Evolutionary conservation across 2,329 filamentous ascomycete species (phyloP).

Genomic region (Sporothrix mexicana): DNA sequence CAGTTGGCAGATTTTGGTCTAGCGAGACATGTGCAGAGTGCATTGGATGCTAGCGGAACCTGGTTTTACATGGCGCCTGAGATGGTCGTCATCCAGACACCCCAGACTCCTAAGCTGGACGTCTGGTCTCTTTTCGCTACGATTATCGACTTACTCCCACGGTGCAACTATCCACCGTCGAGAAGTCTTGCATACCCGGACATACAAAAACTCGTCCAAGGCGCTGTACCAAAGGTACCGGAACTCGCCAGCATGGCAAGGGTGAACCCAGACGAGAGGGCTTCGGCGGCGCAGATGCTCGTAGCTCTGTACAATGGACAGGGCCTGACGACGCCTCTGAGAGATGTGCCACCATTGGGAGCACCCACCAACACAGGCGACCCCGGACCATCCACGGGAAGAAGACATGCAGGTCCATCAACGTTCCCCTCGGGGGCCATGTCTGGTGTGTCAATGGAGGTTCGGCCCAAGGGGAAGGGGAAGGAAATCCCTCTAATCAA

Average conservation of each 20-base stretch:
- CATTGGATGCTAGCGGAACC: not conserved
- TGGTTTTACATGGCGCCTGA: not conserved
- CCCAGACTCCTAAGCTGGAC: conserved; percentile 15
- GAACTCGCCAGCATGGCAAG: not conserved
- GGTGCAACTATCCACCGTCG: not conserved
- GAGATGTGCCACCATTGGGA: not conserved
- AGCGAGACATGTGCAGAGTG: not conserved
- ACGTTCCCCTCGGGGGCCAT: too few species aligned
- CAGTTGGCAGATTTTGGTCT: conserved; percentile 18
- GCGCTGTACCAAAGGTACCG: too few species aligned
- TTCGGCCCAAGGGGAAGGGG: too few species aligned
- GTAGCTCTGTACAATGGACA: not conserved
- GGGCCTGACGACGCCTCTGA: not conserved
- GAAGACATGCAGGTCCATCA: too few species aligned
- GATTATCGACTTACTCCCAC: not conserved
- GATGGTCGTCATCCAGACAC: not conserved
- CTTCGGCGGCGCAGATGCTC: conserved; percentile 12
- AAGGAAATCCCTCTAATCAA: too few species aligned
- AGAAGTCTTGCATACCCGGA: too few species aligned
- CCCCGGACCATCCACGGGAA: too few species aligned
- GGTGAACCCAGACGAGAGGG: not conserved
- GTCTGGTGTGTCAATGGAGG: too few species aligned
- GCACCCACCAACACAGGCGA: too few species aligned
- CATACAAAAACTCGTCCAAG: not conserved
- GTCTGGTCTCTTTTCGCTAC: conserved; percentile 19